These are phyloP conservation scores for Arctostaphylos glauca DNA, from an alignment of 148 eudicot species.

Conservation along the genomic window DNA sequence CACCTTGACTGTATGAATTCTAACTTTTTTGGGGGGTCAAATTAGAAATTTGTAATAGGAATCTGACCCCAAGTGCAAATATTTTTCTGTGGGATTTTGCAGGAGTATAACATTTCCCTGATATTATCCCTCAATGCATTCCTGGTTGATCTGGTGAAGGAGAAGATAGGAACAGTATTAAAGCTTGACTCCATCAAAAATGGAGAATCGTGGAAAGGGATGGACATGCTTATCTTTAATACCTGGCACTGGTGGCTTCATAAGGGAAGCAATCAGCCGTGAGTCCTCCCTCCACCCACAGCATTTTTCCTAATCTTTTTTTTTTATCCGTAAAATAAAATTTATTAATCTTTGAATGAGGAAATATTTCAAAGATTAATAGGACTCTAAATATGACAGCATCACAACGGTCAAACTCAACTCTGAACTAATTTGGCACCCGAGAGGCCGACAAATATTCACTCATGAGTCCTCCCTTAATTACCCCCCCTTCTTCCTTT, in stretches of 20 bases:
- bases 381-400: no score
- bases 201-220: constrained; percentile 53
- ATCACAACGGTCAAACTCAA: no score
- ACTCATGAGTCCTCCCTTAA: no score
- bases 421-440: no score
- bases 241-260: constrained; percentile 85
- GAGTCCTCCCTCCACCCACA: constrained; percentile 5
- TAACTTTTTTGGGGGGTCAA: no score
- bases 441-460: no score
- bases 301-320: no score
- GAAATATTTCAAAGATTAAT: no score
- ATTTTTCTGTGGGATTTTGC: not conserved
- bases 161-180: constrained; percentile 38
- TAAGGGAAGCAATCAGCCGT: constrained; percentile 41
- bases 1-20: no score
- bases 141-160: constrained; percentile 53
- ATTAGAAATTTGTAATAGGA: no score
- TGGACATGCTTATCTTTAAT: constrained; percentile 58
- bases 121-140: constrained; percentile 28
- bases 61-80: not conserved
- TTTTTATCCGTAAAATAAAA: no score
- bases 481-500: accelerated
- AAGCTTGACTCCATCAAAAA: constrained; percentile 45
- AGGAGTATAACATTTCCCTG: constrained; percentile 31
- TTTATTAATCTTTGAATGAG: no score